Conservation (phyloP, 192 early-diverging fungal genomes). For the Fimicolochytrium jonesii region DNA sequence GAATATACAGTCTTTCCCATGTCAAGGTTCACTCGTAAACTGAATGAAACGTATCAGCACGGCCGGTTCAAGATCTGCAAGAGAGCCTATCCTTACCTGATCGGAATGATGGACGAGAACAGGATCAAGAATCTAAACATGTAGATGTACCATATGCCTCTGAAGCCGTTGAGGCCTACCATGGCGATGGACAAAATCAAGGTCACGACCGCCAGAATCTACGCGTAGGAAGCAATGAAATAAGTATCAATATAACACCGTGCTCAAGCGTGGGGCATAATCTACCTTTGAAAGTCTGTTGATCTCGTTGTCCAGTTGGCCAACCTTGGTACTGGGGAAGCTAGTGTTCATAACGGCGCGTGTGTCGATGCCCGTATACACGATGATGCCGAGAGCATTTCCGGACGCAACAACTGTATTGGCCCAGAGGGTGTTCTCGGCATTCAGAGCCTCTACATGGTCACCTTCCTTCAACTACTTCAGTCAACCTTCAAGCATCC, state of each 20-base stretch:
- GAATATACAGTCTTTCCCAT: conserved; percentile 96
- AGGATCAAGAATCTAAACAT: conserved; percentile 91
- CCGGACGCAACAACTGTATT: conserved; percentile 95
- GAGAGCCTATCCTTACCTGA: conserved; percentile 47
- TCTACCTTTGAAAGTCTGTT: conserved; percentile 83
- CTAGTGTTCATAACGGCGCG: conserved; percentile 96
- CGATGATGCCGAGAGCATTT: conserved; percentile 74
- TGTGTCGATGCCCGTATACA: conserved; percentile 92
- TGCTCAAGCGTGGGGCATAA: background rate
- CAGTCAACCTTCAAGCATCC: background rate
- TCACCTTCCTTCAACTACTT: conserved; percentile 4
- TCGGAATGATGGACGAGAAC: conserved; percentile 93
- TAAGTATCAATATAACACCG: too few relatives aligned
- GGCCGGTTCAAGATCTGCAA: too few relatives aligned
- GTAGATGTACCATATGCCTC: conserved; percentile 87
- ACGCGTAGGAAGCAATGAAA: conserved; percentile 7
- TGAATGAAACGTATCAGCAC: background rate
- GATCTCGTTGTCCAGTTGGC: conserved; percentile 83
- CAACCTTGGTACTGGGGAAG: conserved; percentile 85
- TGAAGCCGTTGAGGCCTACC: conserved; percentile 86
- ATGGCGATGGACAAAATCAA: conserved; percentile 75
- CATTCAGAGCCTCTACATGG: conserved; percentile 63
- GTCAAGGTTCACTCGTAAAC: conserved; percentile 90
- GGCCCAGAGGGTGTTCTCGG: conserved; percentile 92
- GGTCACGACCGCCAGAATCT: conserved; percentile 86